A percentile compares a stretch with the other conserved stretches of the same genome.
Conservation (phyloP, 2,329 filamentous ascomycete species). For the Scortechinia acanthostroma region DNA sequence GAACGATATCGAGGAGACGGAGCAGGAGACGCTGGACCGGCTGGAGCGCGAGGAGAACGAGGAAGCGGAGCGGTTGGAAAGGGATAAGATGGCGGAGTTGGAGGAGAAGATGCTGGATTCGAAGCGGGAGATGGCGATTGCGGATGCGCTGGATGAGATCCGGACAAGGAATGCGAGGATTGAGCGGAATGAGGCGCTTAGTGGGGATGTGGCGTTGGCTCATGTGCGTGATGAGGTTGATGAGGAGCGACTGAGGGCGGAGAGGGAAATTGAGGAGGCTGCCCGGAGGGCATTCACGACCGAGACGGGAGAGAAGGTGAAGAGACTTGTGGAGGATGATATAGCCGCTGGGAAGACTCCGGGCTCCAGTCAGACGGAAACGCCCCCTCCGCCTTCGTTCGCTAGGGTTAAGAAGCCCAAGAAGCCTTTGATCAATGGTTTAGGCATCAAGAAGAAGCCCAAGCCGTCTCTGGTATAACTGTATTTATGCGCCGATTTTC, state of each 20-base stretch:
- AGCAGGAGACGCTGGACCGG: slow-evolving; percentile 79
- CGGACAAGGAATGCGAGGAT: slow-evolving; percentile 82
- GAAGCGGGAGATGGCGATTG: slow-evolving; percentile 90
- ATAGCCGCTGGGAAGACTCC: not conserved
- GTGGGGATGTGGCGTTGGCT: slow-evolving; percentile 45
- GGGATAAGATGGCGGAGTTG: slow-evolving; percentile 88
- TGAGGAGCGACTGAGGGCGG: slow-evolving; percentile 45
- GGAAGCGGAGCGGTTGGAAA: slow-evolving; percentile 59
- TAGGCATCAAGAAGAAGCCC: slow-evolving; percentile 3
- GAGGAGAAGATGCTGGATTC: slow-evolving; percentile 91
- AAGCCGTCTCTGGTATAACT: not conserved
- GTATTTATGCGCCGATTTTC: no score
- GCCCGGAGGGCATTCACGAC: not conserved
- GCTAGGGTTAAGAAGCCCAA: slow-evolving; percentile 2
- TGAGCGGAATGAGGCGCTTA: slow-evolving; percentile 67
- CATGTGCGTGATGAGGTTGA: slow-evolving; percentile 41
- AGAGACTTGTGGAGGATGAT: not conserved
- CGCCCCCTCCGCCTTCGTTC: not conserved
- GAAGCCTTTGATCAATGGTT: not conserved
- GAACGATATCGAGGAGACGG: slow-evolving; percentile 60
- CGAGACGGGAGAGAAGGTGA: not conserved
- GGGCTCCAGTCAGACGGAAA: not conserved
- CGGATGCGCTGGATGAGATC: slow-evolving; percentile 92
- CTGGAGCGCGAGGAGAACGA: slow-evolving; percentile 70
- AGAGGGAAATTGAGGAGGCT: slow-evolving; percentile 74